Percentiles rank a stretch among this genome's conserved stretches.
Conservation (phyloP, 495 filamentous ascomycete species). For the Tuber indicum region DNA sequence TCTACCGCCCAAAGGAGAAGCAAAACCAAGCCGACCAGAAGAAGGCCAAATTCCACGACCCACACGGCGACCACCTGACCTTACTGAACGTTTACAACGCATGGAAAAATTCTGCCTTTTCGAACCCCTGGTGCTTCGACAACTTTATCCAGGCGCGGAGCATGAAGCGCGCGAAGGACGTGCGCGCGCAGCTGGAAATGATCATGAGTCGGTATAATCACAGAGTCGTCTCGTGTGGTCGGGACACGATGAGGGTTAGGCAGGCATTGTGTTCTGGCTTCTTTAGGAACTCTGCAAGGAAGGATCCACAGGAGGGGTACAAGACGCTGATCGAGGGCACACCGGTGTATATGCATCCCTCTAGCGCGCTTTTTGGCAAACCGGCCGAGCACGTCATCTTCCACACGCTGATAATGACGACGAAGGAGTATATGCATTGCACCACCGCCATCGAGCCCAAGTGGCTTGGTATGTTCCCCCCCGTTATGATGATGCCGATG, state of each 20-base stretch:
- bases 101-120: conserved; percentile 78
- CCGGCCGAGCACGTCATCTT: conserved; percentile 94
- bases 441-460: conserved; percentile 91
- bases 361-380: conserved; percentile 86
- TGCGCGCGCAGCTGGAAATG: conserved; percentile 80
- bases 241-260: conserved; percentile 80
- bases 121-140: conserved; percentile 89
- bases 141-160: conserved; percentile 92
- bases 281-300: conserved; percentile 90
- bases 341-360: conserved; percentile 88
- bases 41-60: conserved; percentile 95
- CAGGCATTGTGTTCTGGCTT: conserved; percentile 88
- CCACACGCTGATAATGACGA: conserved; percentile 79
- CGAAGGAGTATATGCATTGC: conserved; percentile 95
- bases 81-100: conserved; percentile 92
- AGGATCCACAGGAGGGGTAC: conserved; percentile 93
- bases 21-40: conserved; percentile 94
- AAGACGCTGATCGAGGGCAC: conserved; percentile 94
- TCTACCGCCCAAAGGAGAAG: conserved; percentile 94
- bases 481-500: not conserved
- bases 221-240: conserved; percentile 70
- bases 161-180: conserved; percentile 84
- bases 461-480: conserved; percentile 50
- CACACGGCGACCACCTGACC: conserved; percentile 87
- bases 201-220: conserved; percentile 90